phyloP scores from a whole-genome alignment of 148 eudicot genomes.

The Silene uniflora region DNA sequence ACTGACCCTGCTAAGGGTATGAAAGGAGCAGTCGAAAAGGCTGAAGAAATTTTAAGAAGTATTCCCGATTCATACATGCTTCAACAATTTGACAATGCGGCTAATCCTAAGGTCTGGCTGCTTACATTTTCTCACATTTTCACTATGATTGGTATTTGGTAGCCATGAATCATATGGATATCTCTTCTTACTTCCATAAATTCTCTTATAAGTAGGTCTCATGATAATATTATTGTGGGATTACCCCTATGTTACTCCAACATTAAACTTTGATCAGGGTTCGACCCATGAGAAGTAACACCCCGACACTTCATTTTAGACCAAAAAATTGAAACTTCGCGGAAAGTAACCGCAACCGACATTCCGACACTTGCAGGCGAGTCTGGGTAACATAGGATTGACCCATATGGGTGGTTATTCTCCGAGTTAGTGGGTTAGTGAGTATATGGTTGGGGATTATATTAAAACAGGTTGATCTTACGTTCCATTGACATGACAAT shows the following conservation, averaged over 20 bases:
- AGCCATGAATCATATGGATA: not conserved
- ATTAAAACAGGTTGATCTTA: not conserved
- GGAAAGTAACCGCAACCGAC: too few relatives aligned
- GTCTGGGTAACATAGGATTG: not conserved
- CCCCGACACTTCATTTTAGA: too few relatives aligned
- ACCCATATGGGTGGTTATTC: not conserved
- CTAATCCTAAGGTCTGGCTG: constrained; percentile 83
- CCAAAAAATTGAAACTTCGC: too few relatives aligned
- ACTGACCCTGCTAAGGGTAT: constrained; percentile 93
- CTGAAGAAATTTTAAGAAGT: constrained; percentile 74
- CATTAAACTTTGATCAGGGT: too few relatives aligned
- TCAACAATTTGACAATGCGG: constrained; percentile 97
- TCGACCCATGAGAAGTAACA: too few relatives aligned
- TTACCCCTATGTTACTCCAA: not conserved
- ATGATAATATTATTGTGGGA: not conserved
- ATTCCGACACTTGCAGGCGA: too few relatives aligned
- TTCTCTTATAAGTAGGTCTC: not conserved
- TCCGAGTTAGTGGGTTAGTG: not conserved
- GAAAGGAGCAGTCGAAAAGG: constrained; percentile 93
- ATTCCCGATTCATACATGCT: constrained; percentile 90
- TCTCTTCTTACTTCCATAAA: not conserved
- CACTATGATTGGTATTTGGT: not conserved
- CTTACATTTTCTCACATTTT: not conserved
- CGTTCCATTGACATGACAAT: not conserved
- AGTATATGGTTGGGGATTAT: not conserved